phyloP scores from a whole-genome alignment of 2,329 filamentous ascomycete species.

The Orbilia oligospora region DNA sequence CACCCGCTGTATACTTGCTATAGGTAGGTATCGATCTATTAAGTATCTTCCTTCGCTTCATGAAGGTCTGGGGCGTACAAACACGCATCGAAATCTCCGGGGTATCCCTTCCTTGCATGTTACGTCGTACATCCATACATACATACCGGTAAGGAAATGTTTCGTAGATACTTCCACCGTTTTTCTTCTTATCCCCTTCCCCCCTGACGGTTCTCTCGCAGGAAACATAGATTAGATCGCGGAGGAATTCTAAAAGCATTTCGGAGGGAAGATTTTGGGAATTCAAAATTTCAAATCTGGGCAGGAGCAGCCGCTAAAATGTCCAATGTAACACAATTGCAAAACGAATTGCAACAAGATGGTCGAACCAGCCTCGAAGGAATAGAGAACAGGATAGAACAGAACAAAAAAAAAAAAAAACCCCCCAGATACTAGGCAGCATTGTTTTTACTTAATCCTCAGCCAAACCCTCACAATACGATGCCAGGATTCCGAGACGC shows the following conservation, averaged over 20 bases:
- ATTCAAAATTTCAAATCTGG: no score
- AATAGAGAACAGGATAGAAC: background rate
- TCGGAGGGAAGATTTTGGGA: background rate
- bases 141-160: background rate
- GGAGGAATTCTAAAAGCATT: background rate
- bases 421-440: background rate
- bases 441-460: background rate
- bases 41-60: background rate
- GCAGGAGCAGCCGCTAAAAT: background rate
- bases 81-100: slow-evolving; percentile 28
- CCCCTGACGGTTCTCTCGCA: no score
- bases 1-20: background rate
- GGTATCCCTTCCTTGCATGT: slow-evolving; percentile 12
- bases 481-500: background rate
- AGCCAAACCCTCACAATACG: background rate
- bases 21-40: background rate
- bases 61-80: background rate
- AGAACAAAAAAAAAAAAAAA: no score
- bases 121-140: slow-evolving; percentile 30
- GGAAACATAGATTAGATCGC: background rate
- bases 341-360: slow-evolving; percentile 11
- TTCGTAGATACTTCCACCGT: slow-evolving; percentile 1
- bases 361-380: background rate
- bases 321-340: background rate
- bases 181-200: slow-evolving; percentile 12